These are phyloP conservation scores for Posidonia oceanica DNA, from an alignment of 116 monocot species.

Conservation along the genomic window DNA sequence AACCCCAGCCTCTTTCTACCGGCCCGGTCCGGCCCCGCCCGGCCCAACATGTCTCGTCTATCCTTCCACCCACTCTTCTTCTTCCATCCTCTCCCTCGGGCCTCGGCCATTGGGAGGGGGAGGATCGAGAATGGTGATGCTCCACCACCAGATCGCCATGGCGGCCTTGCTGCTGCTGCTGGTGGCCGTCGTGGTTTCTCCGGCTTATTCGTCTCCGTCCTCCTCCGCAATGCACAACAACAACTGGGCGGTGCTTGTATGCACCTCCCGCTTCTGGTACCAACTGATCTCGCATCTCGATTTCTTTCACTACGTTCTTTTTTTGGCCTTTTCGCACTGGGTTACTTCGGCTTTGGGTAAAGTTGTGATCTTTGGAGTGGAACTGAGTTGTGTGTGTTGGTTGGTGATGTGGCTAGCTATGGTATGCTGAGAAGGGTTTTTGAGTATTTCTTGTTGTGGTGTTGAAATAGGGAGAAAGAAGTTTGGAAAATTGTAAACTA, in stretches of 20 bases:
- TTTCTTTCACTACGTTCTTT: neutral
- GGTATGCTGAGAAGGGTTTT: too few relatives aligned
- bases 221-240: conserved; percentile 66
- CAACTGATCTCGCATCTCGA: neutral
- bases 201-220: neutral
- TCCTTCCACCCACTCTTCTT: too few relatives aligned
- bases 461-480: too few relatives aligned
- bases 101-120: too few relatives aligned
- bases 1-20: too few relatives aligned
- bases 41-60: too few relatives aligned
- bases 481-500: too few relatives aligned
- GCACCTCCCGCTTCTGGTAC: conserved; percentile 94
- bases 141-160: neutral
- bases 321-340: neutral
- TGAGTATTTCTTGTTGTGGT: too few relatives aligned
- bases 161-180: neutral
- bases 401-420: too few relatives aligned
- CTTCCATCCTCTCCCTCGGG: neutral
- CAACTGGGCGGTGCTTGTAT: conserved; percentile 94
- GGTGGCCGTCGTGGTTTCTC: neutral
- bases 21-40: too few relatives aligned
- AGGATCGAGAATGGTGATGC: conserved; percentile 3
- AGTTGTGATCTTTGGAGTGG: neutral
- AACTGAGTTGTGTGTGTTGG: too few relatives aligned
- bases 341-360: neutral